phyloP scores from a whole-genome alignment of 2,329 filamentous ascomycete species.

The Talaromyces albobiverticillius region DNA sequence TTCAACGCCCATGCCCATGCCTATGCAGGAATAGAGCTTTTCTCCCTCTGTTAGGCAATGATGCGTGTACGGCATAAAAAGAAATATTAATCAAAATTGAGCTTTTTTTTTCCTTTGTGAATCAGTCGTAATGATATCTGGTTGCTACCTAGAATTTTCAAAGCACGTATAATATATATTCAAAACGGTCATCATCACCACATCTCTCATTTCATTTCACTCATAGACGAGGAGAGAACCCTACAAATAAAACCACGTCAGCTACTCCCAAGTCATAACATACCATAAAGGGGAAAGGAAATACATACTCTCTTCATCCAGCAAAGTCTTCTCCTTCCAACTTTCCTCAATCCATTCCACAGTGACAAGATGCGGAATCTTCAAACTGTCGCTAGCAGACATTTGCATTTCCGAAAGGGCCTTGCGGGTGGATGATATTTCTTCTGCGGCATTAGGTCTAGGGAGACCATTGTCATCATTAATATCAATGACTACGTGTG shows the following conservation, averaged over 20 bases:
- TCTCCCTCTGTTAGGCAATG: too few relatives aligned
- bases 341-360: slow-evolving; percentile 73
- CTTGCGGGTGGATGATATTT: slow-evolving; percentile 34
- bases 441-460: slow-evolving; percentile 33
- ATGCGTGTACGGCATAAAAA: too few relatives aligned
- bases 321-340: slow-evolving; percentile 72
- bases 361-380: slow-evolving; percentile 67
- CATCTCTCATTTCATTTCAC: neutral
- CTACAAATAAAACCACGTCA: neutral
- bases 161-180: neutral
- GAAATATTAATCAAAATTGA: neutral
- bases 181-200: neutral
- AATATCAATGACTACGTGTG: slow-evolving; percentile 66
- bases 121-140: too few relatives aligned
- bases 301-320: slow-evolving; percentile 68
- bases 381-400: slow-evolving; percentile 35
- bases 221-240: neutral
- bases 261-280: neutral
- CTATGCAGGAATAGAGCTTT: neutral
- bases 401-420: slow-evolving; percentile 21
- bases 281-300: neutral
- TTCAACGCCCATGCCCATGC: neutral
- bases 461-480: neutral
- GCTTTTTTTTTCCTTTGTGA: too few relatives aligned
- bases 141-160: neutral